Conservation (phyloP, 495 filamentous ascomycete genomes). For the Daldinia concentrica region DNA sequence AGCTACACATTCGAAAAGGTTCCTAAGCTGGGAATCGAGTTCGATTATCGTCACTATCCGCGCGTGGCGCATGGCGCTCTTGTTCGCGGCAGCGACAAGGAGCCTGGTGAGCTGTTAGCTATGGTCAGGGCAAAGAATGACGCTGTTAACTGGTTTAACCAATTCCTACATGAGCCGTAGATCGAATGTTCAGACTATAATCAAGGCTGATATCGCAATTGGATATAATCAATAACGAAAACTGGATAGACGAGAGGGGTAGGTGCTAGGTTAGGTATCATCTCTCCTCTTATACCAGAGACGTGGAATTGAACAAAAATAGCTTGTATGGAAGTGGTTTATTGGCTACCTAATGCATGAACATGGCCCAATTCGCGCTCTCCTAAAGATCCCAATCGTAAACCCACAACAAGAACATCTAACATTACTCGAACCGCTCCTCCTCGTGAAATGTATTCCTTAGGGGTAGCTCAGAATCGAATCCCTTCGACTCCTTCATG, state of each 20-base stretch:
- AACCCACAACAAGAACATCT: neutral
- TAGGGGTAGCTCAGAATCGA: constrained; percentile 31
- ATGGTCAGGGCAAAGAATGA: constrained; percentile 60
- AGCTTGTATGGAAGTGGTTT: no score
- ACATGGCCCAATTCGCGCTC: neutral
- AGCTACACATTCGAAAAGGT: constrained; percentile 53
- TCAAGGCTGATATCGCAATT: no score
- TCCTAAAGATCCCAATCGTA: neutral
- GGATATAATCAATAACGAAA: no score
- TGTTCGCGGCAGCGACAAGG: constrained; percentile 54
- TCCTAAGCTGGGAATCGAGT: constrained; percentile 54
- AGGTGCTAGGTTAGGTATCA: no score
- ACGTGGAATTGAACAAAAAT: no score
- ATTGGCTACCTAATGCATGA: no score
- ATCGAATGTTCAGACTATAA: no score
- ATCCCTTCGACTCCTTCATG: constrained; percentile 42
- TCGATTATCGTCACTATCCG: constrained; percentile 68
- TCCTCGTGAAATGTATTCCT: constrained; percentile 36
- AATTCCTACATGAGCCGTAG: constrained; percentile 44
- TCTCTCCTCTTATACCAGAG: no score
- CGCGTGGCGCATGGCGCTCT: constrained; percentile 63
- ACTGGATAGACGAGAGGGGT: no score
- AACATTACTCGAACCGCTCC: constrained; percentile 21
- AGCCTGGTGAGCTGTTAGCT: constrained; percentile 54
- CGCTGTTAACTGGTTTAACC: constrained; percentile 55